These are phyloP conservation scores for Acrocalymma vagum DNA, from an alignment of 2,329 filamentous ascomycete species.

Conservation along the genomic window DNA sequence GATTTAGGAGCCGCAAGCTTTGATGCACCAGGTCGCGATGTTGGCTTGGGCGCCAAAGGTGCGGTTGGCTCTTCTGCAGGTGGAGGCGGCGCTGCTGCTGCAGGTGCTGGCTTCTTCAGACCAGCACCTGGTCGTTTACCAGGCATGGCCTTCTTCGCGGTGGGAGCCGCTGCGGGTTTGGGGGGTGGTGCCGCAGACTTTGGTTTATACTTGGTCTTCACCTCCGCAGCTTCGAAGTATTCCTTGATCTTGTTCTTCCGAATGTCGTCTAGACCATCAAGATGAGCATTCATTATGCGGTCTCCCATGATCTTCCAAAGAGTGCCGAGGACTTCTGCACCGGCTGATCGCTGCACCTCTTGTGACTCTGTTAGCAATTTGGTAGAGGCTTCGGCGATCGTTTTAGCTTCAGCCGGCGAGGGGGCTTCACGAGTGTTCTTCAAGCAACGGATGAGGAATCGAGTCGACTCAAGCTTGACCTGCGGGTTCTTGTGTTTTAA, in stretches of 20 bases:
- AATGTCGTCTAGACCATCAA: conserved; percentile 94
- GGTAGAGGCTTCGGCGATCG: conserved; percentile 86
- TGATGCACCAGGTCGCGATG: conserved; percentile 58
- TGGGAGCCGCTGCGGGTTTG: conserved; percentile 59
- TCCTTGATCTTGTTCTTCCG: conserved; percentile 96
- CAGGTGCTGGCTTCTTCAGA: conserved; percentile 61
- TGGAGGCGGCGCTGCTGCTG: conserved; percentile 45
- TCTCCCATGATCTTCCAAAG: conserved; percentile 99
- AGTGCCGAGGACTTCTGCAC: conserved; percentile 90
- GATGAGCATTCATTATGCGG: conserved; percentile 88
- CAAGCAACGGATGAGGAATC: conserved; percentile 89
- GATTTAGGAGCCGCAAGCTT: conserved; percentile 53
- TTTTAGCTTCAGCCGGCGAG: conserved; percentile 80
- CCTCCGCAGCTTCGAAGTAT: conserved; percentile 81
- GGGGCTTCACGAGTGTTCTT: conserved; percentile 85
- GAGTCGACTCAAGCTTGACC: conserved; percentile 94
- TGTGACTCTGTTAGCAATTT: conserved; percentile 91
- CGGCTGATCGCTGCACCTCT: conserved; percentile 84
- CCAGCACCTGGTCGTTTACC: conserved; percentile 62
- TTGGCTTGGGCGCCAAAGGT: conserved; percentile 67
- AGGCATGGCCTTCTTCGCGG: conserved; percentile 48
- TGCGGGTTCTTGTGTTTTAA: conserved; percentile 96
- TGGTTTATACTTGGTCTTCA: conserved; percentile 90
- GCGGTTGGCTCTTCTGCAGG: conserved; percentile 58
- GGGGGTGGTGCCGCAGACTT: conserved; percentile 73